Evolutionary conservation across 2,329 filamentous ascomycete species (phyloP), one percentile per base, ranked within the genome.

Genomic region (Dothistroma pini): DNA sequence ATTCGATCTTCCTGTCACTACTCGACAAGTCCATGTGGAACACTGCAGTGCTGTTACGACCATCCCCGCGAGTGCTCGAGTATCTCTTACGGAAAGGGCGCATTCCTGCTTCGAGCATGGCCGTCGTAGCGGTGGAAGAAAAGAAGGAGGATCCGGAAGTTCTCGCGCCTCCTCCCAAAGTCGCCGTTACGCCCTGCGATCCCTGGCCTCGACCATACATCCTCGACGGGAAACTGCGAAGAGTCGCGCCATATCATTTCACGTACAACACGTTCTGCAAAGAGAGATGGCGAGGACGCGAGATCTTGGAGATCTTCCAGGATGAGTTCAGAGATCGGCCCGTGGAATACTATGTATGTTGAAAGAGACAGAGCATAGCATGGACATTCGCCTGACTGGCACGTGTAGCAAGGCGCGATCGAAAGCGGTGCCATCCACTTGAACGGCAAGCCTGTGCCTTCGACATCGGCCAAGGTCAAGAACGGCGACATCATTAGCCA

Each of bases 181-280:
- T 84, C 2, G 74, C 79, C 44, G 78, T 78, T 31, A 85, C 83
- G 12, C 81, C 81, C n/a, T 80, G 77, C 69, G 80, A 82, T 69
- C 84, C 84, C 1, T 86, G 83, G 81, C 84, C 84, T 52, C 79
- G 80, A 59, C 92, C 91, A 0, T 97, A 97, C 77, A 89, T 89
- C 70, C 81, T 96, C 64, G 89, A 96, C 69, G 88, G 89, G 68
- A 92, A 90, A 9, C 79, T 99, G 63, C 88, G 93, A 55, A 87
- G 91, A 65, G 89, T 97, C 34, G 83, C 83, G 49, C 93, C 93
- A 3, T 97, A 99, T 74, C 86, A 95, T 74, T 97, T 84, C 75
- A 97, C 93, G 2, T 97, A 97, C 81, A 96, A 96, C 73, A 97
- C 93, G 0, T 91, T 86, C 78, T 95, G 90, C 80, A 99, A 97